A percentile compares a stretch with the other conserved stretches of the same genome.
These are phyloP conservation scores for Fraxinus sp. DNA, from an alignment of 305 asterid genomes.

Conservation along the genomic window DNA sequence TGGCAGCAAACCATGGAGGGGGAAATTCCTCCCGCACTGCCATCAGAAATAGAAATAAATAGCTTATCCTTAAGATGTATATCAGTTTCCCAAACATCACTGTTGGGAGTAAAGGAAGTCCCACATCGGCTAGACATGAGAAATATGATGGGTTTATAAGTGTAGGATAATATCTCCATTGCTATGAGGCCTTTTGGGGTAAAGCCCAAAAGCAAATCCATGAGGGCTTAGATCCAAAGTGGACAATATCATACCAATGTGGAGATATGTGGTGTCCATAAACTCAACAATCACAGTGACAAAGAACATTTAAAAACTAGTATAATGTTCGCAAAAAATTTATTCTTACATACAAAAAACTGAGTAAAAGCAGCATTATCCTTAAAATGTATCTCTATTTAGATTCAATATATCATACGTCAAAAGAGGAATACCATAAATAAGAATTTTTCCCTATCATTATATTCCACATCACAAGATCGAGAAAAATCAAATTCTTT, in stretches of 20 bases:
- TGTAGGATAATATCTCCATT: too few relatives aligned
- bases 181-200: too few relatives aligned
- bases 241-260: too few relatives aligned
- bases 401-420: background rate
- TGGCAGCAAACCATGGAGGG: background rate
- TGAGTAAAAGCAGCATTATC: background rate
- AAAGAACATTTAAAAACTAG: background rate
- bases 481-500: background rate
- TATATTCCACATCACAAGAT: background rate
- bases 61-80: background rate
- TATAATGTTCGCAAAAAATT: background rate
- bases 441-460: background rate
- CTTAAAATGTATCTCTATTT: background rate
- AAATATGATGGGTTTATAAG: too few relatives aligned
- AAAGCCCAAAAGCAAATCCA: too few relatives aligned
- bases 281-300: background rate
- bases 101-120: too few relatives aligned
- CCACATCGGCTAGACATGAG: too few relatives aligned
- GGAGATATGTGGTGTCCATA: too few relatives aligned
- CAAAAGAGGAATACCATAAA: background rate
- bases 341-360: background rate
- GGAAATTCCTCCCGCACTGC: background rate
- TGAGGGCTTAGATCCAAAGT: too few relatives aligned
- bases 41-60: background rate
- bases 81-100: background rate